Percentiles rank a stretch among this genome's conserved stretches.
These are phyloP conservation scores for Auricularia sp. DNA, from an alignment of 768 basidiomycete genomes.

Conservation along the genomic window DNA sequence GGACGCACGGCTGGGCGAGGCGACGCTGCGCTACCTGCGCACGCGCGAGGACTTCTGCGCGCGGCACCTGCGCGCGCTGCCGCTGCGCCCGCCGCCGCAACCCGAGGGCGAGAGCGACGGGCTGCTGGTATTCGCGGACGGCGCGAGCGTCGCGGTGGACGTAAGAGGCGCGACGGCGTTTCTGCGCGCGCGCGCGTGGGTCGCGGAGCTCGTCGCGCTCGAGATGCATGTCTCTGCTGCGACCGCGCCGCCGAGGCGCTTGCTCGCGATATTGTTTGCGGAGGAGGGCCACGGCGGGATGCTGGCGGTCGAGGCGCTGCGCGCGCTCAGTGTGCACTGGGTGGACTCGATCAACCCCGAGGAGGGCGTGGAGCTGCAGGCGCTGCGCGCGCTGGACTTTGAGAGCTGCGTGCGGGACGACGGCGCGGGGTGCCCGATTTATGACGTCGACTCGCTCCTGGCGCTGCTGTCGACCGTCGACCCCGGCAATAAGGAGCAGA, in stretches of 20 bases:
- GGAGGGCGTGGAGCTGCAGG: slow-evolving; percentile 44
- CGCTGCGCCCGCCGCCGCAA: slow-evolving; percentile 45
- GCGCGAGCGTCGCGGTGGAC: slow-evolving; percentile 55
- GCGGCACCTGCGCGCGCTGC: slow-evolving; percentile 69
- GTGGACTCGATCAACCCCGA: slow-evolving; percentile 53
- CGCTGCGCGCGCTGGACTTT: slow-evolving; percentile 52
- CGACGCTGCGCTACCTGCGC: slow-evolving; percentile 75
- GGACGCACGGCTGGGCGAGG: slow-evolving; percentile 74
- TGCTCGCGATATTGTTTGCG: slow-evolving; percentile 76
- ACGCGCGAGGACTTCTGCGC: slow-evolving; percentile 84
- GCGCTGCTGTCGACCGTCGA: slow-evolving; percentile 36
- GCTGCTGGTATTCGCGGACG: slow-evolving; percentile 61
- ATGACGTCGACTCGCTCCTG: slow-evolving; percentile 65
- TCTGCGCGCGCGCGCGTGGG: slow-evolving; percentile 71
- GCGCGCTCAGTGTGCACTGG: slow-evolving; percentile 85
- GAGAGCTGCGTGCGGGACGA: slow-evolving; percentile 60
- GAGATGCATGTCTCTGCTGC: slow-evolving; percentile 83
- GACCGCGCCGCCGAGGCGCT: slow-evolving; percentile 50
- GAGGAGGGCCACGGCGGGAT: slow-evolving; percentile 39
- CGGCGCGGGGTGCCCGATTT: slow-evolving; percentile 66
- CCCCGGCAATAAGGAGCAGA: slow-evolving; percentile 31
- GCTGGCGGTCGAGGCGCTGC: slow-evolving; percentile 67
- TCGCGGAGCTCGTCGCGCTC: slow-evolving; percentile 77
- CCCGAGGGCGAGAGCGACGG: slow-evolving; percentile 36
- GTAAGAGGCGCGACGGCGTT: slow-evolving; percentile 61